Conservation (phyloP, 106 monocot species). For the Cymbidium sinense region DNA sequence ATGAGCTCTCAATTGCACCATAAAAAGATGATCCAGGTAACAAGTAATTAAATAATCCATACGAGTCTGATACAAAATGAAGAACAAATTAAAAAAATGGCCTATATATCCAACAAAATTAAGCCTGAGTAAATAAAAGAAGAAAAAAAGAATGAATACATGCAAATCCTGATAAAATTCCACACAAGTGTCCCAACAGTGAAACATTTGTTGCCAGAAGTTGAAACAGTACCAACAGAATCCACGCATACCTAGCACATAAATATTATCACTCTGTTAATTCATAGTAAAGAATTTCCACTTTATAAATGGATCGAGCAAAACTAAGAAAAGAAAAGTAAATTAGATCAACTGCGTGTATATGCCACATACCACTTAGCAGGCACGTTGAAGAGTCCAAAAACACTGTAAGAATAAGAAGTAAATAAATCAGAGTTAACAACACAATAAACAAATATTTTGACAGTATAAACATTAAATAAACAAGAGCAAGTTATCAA, state of each 20-base stretch:
- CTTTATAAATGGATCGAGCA: not conserved
- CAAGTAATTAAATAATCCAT: constrained; percentile 81
- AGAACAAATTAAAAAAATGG: constrained; percentile 10
- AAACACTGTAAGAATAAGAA: constrained; percentile 57
- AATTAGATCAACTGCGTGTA: constrained; percentile 9
- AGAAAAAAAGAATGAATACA: constrained; percentile 40
- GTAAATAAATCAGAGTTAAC: not conserved
- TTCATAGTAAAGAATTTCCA: not conserved
- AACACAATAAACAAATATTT: not conserved
- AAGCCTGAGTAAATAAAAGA: constrained; percentile 4
- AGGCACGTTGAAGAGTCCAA: constrained; percentile 97
- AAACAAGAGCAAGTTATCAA: not conserved
- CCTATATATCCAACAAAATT: not conserved
- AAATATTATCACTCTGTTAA: constrained; percentile 1
- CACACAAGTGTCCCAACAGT: constrained; percentile 87
- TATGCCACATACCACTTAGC: constrained; percentile 54
- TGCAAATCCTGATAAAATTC: constrained; percentile 98
- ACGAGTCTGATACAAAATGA: constrained; percentile 50
- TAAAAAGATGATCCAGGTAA: constrained; percentile 81
- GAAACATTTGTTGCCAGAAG: constrained; percentile 84
- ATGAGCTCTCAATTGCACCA: constrained; percentile 73
- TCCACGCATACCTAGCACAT: constrained; percentile 81
- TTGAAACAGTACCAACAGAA: constrained; percentile 86
- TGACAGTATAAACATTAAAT: not conserved
- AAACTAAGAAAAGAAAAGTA: not conserved